Conservation (phyloP, 129 eudicot species). For the carrot (Daucus carota) region DH1_v3.0 NC_030384.2:36044501-36045000, state of each 20-base stretch:
- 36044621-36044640: no score
- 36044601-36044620: no score
- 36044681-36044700: constrained; percentile 3
- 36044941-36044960: neutral
- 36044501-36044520: constrained; percentile 45
- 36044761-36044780: constrained; percentile 20
- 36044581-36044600: neutral
- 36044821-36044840: constrained; percentile 52
- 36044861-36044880: constrained; percentile 19
- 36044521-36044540: constrained; percentile 45
- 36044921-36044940: neutral
- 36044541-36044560: neutral
- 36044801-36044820: constrained; percentile 55
- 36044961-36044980: neutral
- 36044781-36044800: constrained; percentile 46
- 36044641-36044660: no score
- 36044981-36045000: neutral
- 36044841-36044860: constrained; percentile 87
- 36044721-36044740: neutral
- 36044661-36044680: constrained; percentile 13
- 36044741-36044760: neutral
- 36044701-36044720: neutral
- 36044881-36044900: neutral
- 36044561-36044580: neutral
- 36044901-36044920: neutral